phyloP scores from a whole-genome alignment of 108 stramenopile species.

The Cafeteria roenbergensis region DNA sequence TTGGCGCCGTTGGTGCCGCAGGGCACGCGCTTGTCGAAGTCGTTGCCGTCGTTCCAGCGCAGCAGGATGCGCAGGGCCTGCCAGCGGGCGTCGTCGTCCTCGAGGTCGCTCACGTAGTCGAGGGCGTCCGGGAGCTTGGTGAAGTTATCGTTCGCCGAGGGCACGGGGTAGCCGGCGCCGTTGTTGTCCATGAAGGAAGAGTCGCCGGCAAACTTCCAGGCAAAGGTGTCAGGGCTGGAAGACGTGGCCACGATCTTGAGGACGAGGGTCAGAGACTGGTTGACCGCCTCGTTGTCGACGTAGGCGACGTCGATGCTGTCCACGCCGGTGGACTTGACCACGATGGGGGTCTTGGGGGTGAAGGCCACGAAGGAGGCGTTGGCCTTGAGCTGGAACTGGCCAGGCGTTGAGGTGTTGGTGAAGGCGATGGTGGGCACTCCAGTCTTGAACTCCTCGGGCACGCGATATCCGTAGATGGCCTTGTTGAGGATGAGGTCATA shows the following conservation, averaged over 20 bases:
- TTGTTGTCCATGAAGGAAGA: not conserved
- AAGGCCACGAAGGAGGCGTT: not conserved
- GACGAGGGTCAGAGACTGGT: not conserved
- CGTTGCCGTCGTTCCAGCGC: not conserved
- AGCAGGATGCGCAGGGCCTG: not conserved
- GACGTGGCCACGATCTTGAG: not conserved
- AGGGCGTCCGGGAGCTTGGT: not conserved
- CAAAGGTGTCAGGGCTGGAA: not conserved
- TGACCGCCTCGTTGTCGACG: not conserved
- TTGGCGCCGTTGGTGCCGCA: not conserved
- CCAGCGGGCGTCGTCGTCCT: too few species aligned
- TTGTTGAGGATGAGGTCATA: too few species aligned
- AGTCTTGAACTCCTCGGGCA: not conserved
- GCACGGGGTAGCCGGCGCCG: not conserved
- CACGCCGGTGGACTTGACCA: not conserved
- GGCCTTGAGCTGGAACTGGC: not conserved
- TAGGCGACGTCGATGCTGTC: not conserved
- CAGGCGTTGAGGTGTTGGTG: not conserved
- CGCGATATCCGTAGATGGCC: too few species aligned
- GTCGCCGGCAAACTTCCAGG: not conserved
- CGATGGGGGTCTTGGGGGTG: not conserved
- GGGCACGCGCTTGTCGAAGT: not conserved
- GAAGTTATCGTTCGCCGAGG: not conserved
- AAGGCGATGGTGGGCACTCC: not conserved
- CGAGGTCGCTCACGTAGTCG: not conserved